A percentile compares a stretch with the other conserved stretches of the same genome.
phyloP scores from a whole-genome alignment of 805 yeast genomes.

The Starmerella roubikii region DNA sequence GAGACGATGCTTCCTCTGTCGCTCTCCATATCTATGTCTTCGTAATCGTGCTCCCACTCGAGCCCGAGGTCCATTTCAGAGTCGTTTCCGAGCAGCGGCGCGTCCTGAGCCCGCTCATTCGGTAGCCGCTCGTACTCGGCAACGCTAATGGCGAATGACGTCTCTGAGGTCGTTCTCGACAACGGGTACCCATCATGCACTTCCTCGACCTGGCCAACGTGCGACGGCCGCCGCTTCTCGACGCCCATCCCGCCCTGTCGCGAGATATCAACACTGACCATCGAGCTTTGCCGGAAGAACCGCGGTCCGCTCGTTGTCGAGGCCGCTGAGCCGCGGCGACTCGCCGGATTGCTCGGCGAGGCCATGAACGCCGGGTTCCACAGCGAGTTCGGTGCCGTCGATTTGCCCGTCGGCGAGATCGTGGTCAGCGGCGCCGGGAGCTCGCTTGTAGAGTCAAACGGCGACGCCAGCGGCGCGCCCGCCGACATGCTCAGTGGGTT shows the following conservation, averaged over 20 bases:
- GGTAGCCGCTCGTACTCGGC: constrained; percentile 17
- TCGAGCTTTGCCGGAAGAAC: constrained; percentile 20
- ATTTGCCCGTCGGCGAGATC: too few relatives aligned
- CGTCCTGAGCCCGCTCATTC: constrained; percentile 4
- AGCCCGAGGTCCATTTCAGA: constrained; percentile 16
- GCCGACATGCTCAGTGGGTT: constrained; percentile 1
- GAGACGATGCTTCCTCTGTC: constrained; percentile 17
- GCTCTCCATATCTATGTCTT: constrained; percentile 13
- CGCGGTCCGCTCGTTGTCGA: constrained; percentile 8
- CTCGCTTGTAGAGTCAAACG: too few relatives aligned
- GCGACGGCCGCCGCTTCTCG: constrained; percentile 15
- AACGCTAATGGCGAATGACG: constrained; percentile 16
- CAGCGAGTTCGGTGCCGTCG: constrained; percentile 1
- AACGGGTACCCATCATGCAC: constrained; percentile 14
- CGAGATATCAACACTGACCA: constrained; percentile 19
- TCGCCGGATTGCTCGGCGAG: constrained; percentile 13
- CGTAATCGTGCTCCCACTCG: constrained; percentile 19
- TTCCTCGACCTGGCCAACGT: constrained; percentile 16
- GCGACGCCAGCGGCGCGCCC: constrained; percentile 3
- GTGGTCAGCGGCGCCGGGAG: too few relatives aligned
- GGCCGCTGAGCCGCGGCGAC: constrained; percentile 9
- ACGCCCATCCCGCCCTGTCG: constrained; percentile 12
- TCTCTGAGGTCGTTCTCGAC: constrained; percentile 11
- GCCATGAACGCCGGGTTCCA: constrained; percentile 2
- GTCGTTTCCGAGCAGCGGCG: constrained; percentile 16